Evolutionary conservation across 2,329 filamentous ascomycete genomes (phyloP).

Genomic region (Fusarium sp.): DNA sequence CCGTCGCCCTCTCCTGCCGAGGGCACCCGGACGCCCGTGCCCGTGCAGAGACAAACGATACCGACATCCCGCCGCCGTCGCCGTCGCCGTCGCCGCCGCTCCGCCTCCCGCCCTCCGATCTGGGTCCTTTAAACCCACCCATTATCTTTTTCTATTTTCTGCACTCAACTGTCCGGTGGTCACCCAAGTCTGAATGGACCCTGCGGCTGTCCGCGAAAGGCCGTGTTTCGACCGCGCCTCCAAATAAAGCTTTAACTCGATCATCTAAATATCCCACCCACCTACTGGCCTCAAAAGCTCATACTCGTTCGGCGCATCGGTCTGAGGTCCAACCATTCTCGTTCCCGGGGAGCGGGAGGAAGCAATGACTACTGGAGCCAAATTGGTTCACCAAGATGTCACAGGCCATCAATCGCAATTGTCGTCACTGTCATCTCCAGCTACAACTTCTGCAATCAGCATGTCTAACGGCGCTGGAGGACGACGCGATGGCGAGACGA

Average conservation of each 20-base stretch:
- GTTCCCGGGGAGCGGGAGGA: conserved; percentile 37
- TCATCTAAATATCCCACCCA: neutral
- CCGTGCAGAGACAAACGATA: conserved; percentile 42
- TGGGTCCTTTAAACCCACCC: conserved; percentile 27
- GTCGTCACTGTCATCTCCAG: conserved; percentile 43
- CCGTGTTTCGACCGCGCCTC: conserved; percentile 46
- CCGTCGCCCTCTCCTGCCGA: conserved; percentile 41
- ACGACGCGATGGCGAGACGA: conserved; percentile 46
- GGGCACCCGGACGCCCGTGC: conserved; percentile 46
- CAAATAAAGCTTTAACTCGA: conserved; percentile 32
- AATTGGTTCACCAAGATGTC: conserved; percentile 54
- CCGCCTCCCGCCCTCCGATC: conserved; percentile 39
- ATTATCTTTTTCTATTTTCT: conserved; percentile 17
- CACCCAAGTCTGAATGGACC: conserved; percentile 43
- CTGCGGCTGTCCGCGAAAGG: conserved; percentile 40
- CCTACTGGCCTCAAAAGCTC: conserved; percentile 15
- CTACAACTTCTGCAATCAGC: conserved; percentile 41
- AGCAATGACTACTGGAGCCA: conserved; percentile 54
- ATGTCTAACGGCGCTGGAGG: conserved; percentile 46
- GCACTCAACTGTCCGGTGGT: conserved; percentile 30
- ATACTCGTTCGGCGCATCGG: conserved; percentile 6
- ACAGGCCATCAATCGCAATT: conserved; percentile 48
- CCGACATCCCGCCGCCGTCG: conserved; percentile 21
- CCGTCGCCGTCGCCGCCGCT: conserved; percentile 17
- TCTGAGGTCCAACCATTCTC: conserved; percentile 40